phyloP scores from a whole-genome alignment of 2,329 filamentous ascomycete genomes.

The Mollisia scopiformis region DNA sequence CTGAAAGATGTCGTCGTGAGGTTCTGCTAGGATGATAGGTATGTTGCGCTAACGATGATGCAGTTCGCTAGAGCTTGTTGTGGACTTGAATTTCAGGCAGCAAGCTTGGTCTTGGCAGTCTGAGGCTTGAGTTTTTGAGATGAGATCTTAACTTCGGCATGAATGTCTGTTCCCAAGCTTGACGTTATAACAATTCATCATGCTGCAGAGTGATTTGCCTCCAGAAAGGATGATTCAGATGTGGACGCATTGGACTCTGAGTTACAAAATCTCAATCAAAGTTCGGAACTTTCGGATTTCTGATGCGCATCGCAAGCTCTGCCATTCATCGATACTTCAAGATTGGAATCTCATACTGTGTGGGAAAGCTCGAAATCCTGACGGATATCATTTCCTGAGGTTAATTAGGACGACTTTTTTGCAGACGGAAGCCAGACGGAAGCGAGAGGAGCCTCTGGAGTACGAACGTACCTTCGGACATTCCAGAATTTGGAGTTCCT shows the following conservation, averaged over 20 bases:
- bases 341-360: too few relatives aligned
- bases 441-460: background rate
- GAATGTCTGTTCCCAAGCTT: too few relatives aligned
- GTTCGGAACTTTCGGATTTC: too few relatives aligned
- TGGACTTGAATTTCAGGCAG: background rate
- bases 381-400: too few relatives aligned
- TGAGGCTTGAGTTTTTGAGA: background rate
- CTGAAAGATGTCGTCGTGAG: conserved; percentile 6
- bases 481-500: background rate
- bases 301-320: too few relatives aligned
- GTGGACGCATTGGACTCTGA: too few relatives aligned
- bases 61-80: background rate
- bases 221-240: too few relatives aligned
- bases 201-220: background rate
- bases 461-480: background rate
- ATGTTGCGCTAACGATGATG: conserved; percentile 2
- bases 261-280: too few relatives aligned
- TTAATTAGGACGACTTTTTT: background rate
- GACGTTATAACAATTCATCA: background rate
- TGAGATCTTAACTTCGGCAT: background rate
- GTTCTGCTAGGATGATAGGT: background rate
- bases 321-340: too few relatives aligned
- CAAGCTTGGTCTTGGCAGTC: background rate
- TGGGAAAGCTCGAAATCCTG: too few relatives aligned
- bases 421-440: background rate